Base-by-base conservation (phyloP, 2,329 filamentous ascomycete genomes). In the Pseudocercospora macadamiae region DNA sequence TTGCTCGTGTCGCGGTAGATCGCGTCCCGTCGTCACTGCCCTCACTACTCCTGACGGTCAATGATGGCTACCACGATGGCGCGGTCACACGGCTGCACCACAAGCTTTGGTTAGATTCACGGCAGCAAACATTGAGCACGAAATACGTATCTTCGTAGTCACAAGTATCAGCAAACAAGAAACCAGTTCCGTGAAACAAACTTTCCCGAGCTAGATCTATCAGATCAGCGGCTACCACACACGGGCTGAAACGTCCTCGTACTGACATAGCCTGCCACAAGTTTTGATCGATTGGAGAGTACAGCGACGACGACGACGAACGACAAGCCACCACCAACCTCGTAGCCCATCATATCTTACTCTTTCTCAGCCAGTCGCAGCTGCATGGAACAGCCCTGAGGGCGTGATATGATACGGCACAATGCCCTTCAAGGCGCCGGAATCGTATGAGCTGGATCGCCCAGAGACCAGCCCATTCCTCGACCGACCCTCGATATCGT, bases 361-460 rank as follows among this genome's bases (percentile, higher is more conserved):
- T n/a, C n/a, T n/a, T n/a, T n/a, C n/a, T n/a, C n/a, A n/a, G n/a
- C n/a, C n/a, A n/a, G n/a, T n/a, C n/a, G n/a, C n/a, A n/a, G n/a
- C n/a, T n/a, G n/a, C n/a, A n/a, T n/a, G n/a, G n/a, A n/a, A n/a
- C n/a, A n/a, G n/a, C n/a, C n/a, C n/a, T n/a, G n/a, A n/a, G n/a
- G n/a, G n/a, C n/a, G n/a, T n/a, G n/a, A n/a, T n/a, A n/a, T n/a
- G n/a, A n/a, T n/a, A n/a, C n/a, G 12, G 45, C 56, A 65, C 25
- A 12, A 71, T 71, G 69, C 65, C 66, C 14, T 62, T 68, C 61
- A 66, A 63, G 56, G 55, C 68, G 1, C 67, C 66, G 26, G 68
- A 71, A 45, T 60, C 61, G 54, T 70, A 69, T 61, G 69, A 70
- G 55, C 68, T 71, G 55, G 68, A 70, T 39, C 60, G 53, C 9